Evolutionary conservation across 2,329 filamentous ascomycete genomes (phyloP).

Genomic region (Phyllosticta ampelicida): DNA sequence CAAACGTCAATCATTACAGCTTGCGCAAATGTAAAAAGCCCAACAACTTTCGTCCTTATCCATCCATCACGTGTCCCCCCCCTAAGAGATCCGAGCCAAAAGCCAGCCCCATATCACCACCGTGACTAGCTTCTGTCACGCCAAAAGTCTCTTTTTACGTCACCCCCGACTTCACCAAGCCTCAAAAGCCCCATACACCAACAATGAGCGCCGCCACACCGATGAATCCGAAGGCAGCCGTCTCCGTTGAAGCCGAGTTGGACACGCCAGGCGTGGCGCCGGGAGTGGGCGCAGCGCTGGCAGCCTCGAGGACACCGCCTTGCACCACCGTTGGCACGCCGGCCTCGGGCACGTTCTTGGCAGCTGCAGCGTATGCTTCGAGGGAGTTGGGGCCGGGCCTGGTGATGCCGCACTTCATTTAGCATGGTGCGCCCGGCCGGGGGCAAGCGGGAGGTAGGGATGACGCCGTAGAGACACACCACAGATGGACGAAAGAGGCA

Average conservation of each 20-base stretch:
- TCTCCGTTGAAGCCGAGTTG: constrained; percentile 14
- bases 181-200: constrained; percentile 6
- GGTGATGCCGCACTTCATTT: too few species aligned
- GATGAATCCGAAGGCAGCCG: constrained; percentile 13
- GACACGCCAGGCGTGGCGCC: constrained; percentile 9
- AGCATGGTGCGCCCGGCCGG: too few species aligned
- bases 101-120: neutral
- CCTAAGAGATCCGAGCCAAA: too few species aligned
- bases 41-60: too few species aligned
- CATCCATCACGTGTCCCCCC: too few species aligned
- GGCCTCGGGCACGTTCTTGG: constrained; percentile 15
- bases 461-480: too few species aligned
- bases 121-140: neutral
- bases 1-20: too few species aligned
- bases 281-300: constrained; percentile 10
- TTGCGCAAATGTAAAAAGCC: too few species aligned
- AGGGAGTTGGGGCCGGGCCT: constrained; percentile 11
- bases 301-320: constrained; percentile 16
- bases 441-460: too few species aligned
- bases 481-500: too few species aligned
- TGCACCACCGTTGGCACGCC: constrained; percentile 16
- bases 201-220: constrained; percentile 3
- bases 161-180: neutral
- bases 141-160: neutral
- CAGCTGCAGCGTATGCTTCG: constrained; percentile 17